These are phyloP conservation scores for Hypoxylon sp. DNA, from an alignment of 2,329 filamentous ascomycete genomes.

Conservation along the genomic window DNA sequence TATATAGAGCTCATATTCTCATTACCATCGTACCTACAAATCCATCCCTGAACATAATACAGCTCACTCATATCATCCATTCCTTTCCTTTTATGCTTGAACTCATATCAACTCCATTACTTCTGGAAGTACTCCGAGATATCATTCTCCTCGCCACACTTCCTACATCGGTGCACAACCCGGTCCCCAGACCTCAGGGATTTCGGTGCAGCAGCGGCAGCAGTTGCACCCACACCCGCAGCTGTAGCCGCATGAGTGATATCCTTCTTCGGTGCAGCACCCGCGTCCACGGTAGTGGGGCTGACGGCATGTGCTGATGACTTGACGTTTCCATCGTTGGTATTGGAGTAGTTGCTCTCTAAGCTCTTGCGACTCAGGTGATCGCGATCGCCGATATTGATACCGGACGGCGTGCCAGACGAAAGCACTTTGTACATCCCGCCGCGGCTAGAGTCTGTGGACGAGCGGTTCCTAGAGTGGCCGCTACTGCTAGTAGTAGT, in stretches of 20 bases:
- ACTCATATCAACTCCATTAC: neutral
- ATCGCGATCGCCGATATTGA: conserved; percentile 39
- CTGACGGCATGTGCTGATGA: neutral
- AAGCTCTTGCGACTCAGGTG: neutral
- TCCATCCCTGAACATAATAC: neutral
- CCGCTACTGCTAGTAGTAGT: neutral
- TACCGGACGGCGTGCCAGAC: conserved; percentile 38
- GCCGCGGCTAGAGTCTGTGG: conserved; percentile 34
- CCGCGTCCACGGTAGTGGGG: neutral
- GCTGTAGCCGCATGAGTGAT: neutral
- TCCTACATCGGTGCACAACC: conserved; percentile 41
- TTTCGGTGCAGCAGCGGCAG: conserved; percentile 8
- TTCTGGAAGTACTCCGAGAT: conserved; percentile 42
- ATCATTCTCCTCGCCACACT: conserved; percentile 46
- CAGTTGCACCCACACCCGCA: conserved; percentile 7
- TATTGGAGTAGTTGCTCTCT: neutral
- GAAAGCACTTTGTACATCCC: conserved; percentile 39
- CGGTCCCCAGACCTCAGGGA: conserved; percentile 5
- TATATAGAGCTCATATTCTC: neutral
- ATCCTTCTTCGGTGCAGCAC: conserved; percentile 1
- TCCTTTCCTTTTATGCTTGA: neutral
- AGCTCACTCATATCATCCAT: neutral
- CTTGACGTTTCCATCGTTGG: neutral
- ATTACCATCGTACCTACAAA: neutral
- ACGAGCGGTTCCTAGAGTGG: conserved; percentile 11